A percentile compares a stretch with the other conserved stretches of the same genome.
These are phyloP conservation scores for Vachellia pachyceras DNA, from an alignment of 306 rosid genomes.

Conservation along the genomic window DNA sequence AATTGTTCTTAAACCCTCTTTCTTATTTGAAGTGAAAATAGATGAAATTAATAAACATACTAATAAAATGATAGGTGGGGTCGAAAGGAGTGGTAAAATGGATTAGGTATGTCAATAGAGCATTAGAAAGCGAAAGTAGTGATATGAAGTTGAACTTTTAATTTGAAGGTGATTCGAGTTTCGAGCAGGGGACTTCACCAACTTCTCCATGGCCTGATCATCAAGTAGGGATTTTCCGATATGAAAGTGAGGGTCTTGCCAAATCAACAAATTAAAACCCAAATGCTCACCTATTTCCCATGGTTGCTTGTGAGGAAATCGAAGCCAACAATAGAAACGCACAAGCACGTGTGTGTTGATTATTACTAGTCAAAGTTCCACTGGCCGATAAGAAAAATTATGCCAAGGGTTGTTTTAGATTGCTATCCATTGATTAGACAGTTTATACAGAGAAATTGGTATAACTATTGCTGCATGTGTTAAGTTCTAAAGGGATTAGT, in stretches of 20 bases:
- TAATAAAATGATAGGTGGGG: too few relatives aligned
- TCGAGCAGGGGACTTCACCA: conserved; percentile 55
- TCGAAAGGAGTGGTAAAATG: conserved; percentile 42
- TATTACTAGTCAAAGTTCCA: background rate
- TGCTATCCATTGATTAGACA: background rate
- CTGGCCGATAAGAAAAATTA: background rate
- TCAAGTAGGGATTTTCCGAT: conserved; percentile 43
- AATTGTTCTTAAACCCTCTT: too few relatives aligned
- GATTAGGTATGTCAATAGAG: conserved; percentile 58
- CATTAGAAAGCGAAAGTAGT: conserved; percentile 9
- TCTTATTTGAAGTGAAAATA: too few relatives aligned
- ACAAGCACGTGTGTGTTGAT: background rate
- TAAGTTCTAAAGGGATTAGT: background rate
- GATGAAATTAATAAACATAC: background rate
- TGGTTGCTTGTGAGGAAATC: background rate
- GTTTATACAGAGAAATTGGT: background rate
- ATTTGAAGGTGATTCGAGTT: conserved; percentile 21
- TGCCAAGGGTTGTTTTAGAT: background rate
- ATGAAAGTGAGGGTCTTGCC: conserved; percentile 46
- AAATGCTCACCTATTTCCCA: background rate
- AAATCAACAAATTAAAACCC: conserved; percentile 16
- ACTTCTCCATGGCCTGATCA: conserved; percentile 45
- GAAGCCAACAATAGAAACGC: background rate
- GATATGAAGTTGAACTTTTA: conserved; percentile 28
- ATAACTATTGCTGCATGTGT: background rate